A percentile compares a stretch with the other conserved stretches of the same genome.
These are phyloP conservation scores for Apiospora saccharicola DNA, from an alignment of 2,329 filamentous ascomycete genomes.

Conservation along the genomic window DNA sequence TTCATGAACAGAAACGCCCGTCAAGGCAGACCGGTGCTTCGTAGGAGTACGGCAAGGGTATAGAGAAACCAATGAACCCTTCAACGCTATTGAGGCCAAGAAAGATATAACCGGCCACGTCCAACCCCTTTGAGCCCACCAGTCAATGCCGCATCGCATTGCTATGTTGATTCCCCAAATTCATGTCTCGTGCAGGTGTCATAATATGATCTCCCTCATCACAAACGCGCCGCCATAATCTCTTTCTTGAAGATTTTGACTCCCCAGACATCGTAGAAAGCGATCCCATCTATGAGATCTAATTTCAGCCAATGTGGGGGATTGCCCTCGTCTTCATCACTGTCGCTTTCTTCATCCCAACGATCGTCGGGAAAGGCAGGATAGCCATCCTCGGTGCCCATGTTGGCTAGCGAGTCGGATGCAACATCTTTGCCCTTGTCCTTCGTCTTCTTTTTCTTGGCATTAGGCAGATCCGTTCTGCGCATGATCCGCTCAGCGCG, in stretches of 20 bases:
- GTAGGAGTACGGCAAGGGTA: not conserved
- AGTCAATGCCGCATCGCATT: not conserved
- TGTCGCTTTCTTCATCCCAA: slow-evolving; percentile 44
- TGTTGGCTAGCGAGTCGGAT: not conserved
- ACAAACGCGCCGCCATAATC: slow-evolving; percentile 53
- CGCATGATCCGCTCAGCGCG: slow-evolving; percentile 58
- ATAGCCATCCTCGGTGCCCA: slow-evolving; percentile 40
- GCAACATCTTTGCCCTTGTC: slow-evolving; percentile 42
- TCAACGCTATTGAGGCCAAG: not conserved
- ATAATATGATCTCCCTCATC: not conserved
- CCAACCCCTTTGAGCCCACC: not conserved
- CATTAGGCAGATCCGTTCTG: slow-evolving; percentile 42
- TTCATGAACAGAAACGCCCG: not conserved
- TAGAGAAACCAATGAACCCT: slow-evolving; percentile 15
- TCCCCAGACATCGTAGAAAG: slow-evolving; percentile 54
- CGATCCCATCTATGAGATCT: slow-evolving; percentile 48
- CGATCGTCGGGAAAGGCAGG: slow-evolving; percentile 33
- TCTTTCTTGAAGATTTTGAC: slow-evolving; percentile 68
- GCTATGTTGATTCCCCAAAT: not conserved
- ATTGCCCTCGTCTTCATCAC: slow-evolving; percentile 45
- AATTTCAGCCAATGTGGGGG: slow-evolving; percentile 40
- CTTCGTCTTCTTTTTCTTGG: slow-evolving; percentile 40
- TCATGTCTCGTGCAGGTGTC: not conserved
- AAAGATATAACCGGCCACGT: not conserved
- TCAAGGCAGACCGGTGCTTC: not conserved